A percentile compares a stretch with the other conserved stretches of the same genome.
These are phyloP conservation scores for Fusarium keratoplasticum DNA, from an alignment of 2,329 filamentous ascomycete species.

Conservation along the genomic window DNA sequence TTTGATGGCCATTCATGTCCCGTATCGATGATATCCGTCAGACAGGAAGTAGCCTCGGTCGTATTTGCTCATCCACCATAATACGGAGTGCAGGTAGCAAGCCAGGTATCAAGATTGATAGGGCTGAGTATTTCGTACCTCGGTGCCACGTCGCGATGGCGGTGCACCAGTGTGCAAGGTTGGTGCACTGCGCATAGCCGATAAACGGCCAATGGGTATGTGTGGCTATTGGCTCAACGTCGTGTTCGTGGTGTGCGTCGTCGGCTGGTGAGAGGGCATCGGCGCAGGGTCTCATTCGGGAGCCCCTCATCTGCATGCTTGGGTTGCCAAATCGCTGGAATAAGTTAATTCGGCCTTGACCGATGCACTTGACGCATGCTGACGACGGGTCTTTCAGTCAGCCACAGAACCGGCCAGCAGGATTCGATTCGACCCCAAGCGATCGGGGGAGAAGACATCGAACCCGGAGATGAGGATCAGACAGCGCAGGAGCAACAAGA, in stretches of 20 bases:
- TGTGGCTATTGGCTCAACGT: constrained; percentile 20
- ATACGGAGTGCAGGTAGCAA: constrained; percentile 4
- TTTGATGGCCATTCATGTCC: neutral
- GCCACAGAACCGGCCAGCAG: constrained; percentile 37
- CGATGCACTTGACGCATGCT: constrained; percentile 37
- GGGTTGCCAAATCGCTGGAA: constrained; percentile 37
- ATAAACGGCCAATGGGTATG: constrained; percentile 33
- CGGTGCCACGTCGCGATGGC: constrained; percentile 41
- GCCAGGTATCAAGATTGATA: constrained; percentile 32
- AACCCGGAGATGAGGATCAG: constrained; percentile 17
- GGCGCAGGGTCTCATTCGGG: constrained; percentile 38
- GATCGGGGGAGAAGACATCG: constrained; percentile 21
- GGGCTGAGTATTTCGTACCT: constrained; percentile 40
- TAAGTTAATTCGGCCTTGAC: constrained; percentile 40
- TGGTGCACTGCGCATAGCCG: constrained; percentile 34
- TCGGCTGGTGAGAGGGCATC: constrained; percentile 1
- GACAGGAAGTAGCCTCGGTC: neutral
- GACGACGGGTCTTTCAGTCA: constrained; percentile 36
- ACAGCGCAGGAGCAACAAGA: constrained; percentile 7
- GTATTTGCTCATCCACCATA: constrained; percentile 8
- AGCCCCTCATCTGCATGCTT: constrained; percentile 35
- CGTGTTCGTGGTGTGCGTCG: neutral
- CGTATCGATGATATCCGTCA: neutral
- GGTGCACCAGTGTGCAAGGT: constrained; percentile 31
- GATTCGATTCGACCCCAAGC: constrained; percentile 28